phyloP scores from a whole-genome alignment of 192 early-diverging fungal genomes.

The Coemansia sp. region DNA sequence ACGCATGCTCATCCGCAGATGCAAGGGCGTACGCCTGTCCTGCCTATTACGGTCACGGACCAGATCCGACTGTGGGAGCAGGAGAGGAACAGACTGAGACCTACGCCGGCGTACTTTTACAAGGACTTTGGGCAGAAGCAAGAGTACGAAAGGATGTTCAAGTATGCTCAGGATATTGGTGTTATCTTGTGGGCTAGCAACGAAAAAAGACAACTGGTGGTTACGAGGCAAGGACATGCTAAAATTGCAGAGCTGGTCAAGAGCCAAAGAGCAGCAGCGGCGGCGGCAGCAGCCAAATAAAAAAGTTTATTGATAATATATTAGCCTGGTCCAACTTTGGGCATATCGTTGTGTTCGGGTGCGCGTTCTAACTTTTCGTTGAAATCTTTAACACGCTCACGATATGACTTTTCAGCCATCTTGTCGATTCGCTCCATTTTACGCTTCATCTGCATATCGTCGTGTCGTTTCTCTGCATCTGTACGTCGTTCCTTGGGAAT shows the following conservation, averaged over 20 bases:
- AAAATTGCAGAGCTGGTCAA: slow-evolving; percentile 62
- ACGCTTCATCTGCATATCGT: slow-evolving; percentile 25
- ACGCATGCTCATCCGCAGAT: slow-evolving; percentile 93
- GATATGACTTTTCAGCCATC: slow-evolving; percentile 49
- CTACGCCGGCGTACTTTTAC: slow-evolving; percentile 69
- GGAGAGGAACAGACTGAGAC: slow-evolving; percentile 81
- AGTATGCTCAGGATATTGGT: slow-evolving; percentile 77
- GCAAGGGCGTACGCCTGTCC: slow-evolving; percentile 74
- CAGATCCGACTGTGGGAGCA: slow-evolving; percentile 97
- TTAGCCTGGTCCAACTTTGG: slow-evolving; percentile 46
- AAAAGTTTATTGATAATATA: neutral
- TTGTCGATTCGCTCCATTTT: slow-evolving; percentile 45
- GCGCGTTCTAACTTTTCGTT: slow-evolving; percentile 64
- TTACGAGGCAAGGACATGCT: slow-evolving; percentile 74
- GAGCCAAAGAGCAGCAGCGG: slow-evolving; percentile 2
- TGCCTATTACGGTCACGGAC: slow-evolving; percentile 92
- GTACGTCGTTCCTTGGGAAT: neutral
- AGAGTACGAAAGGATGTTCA: slow-evolving; percentile 74
- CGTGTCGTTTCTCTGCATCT: slow-evolving; percentile 36
- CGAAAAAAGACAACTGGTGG: slow-evolving; percentile 70
- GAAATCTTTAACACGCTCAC: slow-evolving; percentile 60
- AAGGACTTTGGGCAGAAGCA: slow-evolving; percentile 69
- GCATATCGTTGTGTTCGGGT: slow-evolving; percentile 71
- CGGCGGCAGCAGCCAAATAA: neutral
- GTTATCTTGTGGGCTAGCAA: slow-evolving; percentile 79